Evolutionary conservation across 495 filamentous ascomycete genomes (phyloP).

Genomic region (Penicillium robsamsonii): DNA sequence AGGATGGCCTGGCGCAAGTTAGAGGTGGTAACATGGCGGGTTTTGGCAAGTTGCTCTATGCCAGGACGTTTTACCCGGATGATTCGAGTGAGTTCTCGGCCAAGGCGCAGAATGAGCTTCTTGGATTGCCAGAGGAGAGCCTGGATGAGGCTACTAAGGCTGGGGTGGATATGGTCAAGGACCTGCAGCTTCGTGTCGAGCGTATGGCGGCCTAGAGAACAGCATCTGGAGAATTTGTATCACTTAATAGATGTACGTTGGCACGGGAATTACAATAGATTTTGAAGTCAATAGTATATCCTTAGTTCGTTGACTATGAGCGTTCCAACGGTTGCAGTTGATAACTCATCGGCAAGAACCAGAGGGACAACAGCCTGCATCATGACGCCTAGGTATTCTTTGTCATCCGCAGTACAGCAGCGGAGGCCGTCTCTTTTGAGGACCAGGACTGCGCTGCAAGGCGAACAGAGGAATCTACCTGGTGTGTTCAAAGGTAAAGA

Average conservation of each 20-base stretch:
- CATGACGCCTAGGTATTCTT: no score
- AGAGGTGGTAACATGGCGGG: slow-evolving; percentile 44
- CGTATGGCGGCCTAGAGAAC: slow-evolving; percentile 25
- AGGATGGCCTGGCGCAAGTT: slow-evolving; percentile 42
- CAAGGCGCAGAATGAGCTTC: slow-evolving; percentile 44
- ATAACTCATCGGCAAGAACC: no score
- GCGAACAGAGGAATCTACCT: no score
- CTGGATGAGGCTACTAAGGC: slow-evolving; percentile 52
- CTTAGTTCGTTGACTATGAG: no score
- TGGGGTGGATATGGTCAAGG: slow-evolving; percentile 36
- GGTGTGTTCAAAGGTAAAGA: no score
- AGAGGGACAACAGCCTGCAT: no score
- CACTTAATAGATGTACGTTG: background rate
- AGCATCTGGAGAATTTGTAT: background rate
- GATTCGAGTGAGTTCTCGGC: slow-evolving; percentile 35
- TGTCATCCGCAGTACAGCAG: no score
- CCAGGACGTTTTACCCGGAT: slow-evolving; percentile 48
- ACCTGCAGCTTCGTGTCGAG: slow-evolving; percentile 25
- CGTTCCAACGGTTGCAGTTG: no score
- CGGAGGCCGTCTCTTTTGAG: no score
- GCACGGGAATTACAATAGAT: background rate
- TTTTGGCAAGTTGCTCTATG: slow-evolving; percentile 53
- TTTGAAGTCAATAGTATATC: no score
- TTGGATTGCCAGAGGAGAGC: slow-evolving; percentile 56
- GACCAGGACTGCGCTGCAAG: no score